Evolutionary conservation across 2,329 filamentous ascomycete genomes (phyloP).

Genomic region (Colletotrichum shisoi): DNA sequence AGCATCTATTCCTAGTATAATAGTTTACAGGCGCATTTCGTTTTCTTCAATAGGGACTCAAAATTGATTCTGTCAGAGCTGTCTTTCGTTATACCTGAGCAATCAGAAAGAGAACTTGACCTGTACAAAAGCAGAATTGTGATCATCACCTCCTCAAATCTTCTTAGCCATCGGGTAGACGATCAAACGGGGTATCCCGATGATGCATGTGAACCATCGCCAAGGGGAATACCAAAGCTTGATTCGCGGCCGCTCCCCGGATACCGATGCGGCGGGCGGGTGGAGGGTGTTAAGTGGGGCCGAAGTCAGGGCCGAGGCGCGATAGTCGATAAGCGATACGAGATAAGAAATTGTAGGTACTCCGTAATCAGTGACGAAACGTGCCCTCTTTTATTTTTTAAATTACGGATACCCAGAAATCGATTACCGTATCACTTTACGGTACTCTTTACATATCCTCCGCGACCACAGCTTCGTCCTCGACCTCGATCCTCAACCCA

Average conservation of each 20-base stretch:
- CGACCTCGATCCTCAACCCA: neutral
- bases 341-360: slow-evolving; percentile 12
- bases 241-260: slow-evolving; percentile 30
- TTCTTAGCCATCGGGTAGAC: neutral
- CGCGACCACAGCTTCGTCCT: slow-evolving; percentile 4
- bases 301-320: slow-evolving; percentile 4
- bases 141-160: neutral
- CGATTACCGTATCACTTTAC: slow-evolving; percentile 23
- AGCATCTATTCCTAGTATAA: too few species aligned
- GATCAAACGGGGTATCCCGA: neutral
- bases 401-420: slow-evolving; percentile 16
- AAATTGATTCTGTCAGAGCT: too few species aligned
- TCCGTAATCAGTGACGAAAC: slow-evolving; percentile 39
- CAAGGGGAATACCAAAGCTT: slow-evolving; percentile 32
- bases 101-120: too few species aligned
- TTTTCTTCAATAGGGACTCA: too few species aligned
- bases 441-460: slow-evolving; percentile 13
- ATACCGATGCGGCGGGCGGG: slow-evolving; percentile 24
- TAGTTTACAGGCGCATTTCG: too few species aligned
- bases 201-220: neutral
- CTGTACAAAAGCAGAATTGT: too few species aligned
- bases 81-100: too few species aligned
- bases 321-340: slow-evolving; percentile 15
- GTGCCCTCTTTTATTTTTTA: slow-evolving; percentile 17
- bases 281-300: slow-evolving; percentile 10